phyloP scores from a whole-genome alignment of 352 stramenopile genomes.

The Phytophthora fragariaefolia region DNA sequence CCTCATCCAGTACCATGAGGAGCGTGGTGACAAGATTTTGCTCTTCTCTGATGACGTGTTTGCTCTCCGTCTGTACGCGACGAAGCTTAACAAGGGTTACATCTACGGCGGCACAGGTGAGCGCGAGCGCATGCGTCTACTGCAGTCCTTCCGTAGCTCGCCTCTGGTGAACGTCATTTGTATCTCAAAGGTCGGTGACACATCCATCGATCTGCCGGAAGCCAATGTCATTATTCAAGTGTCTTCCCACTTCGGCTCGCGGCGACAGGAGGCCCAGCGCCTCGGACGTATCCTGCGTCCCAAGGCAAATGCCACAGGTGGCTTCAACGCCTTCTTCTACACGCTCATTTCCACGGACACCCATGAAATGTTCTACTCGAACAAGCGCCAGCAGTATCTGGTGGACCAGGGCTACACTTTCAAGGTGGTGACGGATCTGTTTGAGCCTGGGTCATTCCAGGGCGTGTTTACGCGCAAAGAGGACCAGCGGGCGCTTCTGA shows the following conservation, averaged over 20 bases:
- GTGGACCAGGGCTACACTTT: slow-evolving; percentile 99
- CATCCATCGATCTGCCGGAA: slow-evolving; percentile 99
- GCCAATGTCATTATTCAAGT: slow-evolving; percentile 99
- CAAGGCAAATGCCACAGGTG: slow-evolving; percentile 95
- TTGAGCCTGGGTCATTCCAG: slow-evolving; percentile 78
- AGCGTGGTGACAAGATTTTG: slow-evolving; percentile 98
- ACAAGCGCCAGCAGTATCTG: slow-evolving; percentile 99
- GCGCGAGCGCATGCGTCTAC: slow-evolving; percentile 86
- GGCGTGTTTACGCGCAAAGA: slow-evolving; percentile 86
- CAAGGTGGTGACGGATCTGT: slow-evolving; percentile 98
- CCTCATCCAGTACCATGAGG: slow-evolving; percentile 97
- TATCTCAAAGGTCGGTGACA: slow-evolving; percentile 97
- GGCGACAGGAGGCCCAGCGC: slow-evolving; percentile 99
- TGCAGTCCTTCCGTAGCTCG: slow-evolving; percentile 88
- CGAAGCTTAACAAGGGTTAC: slow-evolving; percentile 90
- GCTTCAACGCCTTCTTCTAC: slow-evolving; percentile 99
- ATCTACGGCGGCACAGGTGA: slow-evolving; percentile 98
- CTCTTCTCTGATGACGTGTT: slow-evolving; percentile 99
- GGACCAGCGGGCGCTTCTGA: slow-evolving; percentile 74
- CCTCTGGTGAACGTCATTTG: slow-evolving; percentile 91
- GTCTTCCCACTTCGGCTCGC: slow-evolving; percentile 98
- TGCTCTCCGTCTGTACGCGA: slow-evolving; percentile 95
- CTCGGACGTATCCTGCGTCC: slow-evolving; percentile 99
- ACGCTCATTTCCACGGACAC: slow-evolving; percentile 99
- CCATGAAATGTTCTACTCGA: slow-evolving; percentile 99